These are phyloP conservation scores for Typha latifolia DNA, from an alignment of 176 grass and related monocot genomes.

Conservation along the genomic window DNA sequence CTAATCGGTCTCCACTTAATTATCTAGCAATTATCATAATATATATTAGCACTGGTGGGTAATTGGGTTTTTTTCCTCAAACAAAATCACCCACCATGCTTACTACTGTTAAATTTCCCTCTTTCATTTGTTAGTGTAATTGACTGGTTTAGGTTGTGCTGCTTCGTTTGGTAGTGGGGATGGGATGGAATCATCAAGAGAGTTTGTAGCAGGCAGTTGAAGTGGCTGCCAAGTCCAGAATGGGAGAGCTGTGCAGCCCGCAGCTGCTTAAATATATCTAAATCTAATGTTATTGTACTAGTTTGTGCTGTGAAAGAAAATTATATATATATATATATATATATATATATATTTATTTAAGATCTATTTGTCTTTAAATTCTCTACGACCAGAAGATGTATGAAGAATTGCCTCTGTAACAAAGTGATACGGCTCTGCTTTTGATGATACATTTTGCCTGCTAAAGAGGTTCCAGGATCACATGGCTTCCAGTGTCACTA, in stretches of 20 bases:
- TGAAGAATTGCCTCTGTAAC: not conserved
- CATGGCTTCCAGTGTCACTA: not conserved
- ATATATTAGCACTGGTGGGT: not conserved
- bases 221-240: constrained; percentile 37
- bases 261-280: constrained; percentile 18
- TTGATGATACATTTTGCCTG: not conserved
- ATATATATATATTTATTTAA: too few species aligned
- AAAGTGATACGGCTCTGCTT: not conserved
- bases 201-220: constrained; percentile 20
- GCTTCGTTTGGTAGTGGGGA: not conserved
- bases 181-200: not conserved
- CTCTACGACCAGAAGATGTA: too few species aligned
- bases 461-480: not conserved
- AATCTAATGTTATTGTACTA: not conserved
- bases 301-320: not conserved
- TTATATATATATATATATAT: not conserved
- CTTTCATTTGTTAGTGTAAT: not conserved
- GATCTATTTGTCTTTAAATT: too few species aligned
- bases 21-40: not conserved
- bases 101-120: not conserved
- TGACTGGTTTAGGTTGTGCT: not conserved
- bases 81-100: not conserved
- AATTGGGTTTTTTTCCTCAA: constrained; percentile 15
- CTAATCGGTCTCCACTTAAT: not conserved
- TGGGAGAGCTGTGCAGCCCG: constrained; percentile 26